phyloP scores from a whole-genome alignment of 208 protist genomes.

The Leishmania turanica region DNA sequence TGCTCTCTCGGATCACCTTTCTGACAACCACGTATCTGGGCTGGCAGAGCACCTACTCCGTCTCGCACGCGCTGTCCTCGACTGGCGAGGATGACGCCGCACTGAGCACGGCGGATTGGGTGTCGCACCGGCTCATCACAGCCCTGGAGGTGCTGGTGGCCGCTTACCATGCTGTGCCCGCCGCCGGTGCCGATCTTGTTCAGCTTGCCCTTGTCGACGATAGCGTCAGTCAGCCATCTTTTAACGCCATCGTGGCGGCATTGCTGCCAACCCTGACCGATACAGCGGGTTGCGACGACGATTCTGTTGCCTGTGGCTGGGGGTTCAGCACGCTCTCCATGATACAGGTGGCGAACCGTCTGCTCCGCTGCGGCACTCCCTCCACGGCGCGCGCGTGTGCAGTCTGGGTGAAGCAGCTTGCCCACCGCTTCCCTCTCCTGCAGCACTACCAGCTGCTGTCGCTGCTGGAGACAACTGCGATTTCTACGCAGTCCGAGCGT shows the following conservation, averaged over 20 bases:
- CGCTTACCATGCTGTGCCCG: constrained; percentile 64
- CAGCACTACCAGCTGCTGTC: constrained; percentile 68
- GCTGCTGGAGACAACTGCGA: constrained; percentile 47
- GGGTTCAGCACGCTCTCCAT: constrained; percentile 25
- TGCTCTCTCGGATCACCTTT: constrained; percentile 64
- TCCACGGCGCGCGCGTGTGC: constrained; percentile 42
- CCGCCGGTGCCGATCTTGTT: constrained; percentile 60
- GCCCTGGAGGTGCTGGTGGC: constrained; percentile 62
- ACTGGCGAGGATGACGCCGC: background rate
- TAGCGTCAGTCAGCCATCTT: constrained; percentile 9
- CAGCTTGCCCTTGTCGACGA: constrained; percentile 21
- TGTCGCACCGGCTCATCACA: constrained; percentile 25
- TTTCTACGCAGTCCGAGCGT: constrained; percentile 44
- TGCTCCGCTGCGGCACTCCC: constrained; percentile 42
- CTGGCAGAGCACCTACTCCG: constrained; percentile 41
- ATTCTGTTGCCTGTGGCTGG: constrained; percentile 25
- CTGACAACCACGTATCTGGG: constrained; percentile 62
- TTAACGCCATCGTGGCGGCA: constrained; percentile 40
- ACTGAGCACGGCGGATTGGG: constrained; percentile 16
- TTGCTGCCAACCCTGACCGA: constrained; percentile 30
- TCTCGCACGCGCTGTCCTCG: background rate
- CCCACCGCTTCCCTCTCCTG: constrained; percentile 56
- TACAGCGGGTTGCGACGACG: constrained; percentile 1
- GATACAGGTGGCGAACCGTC: constrained; percentile 49
- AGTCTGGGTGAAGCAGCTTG: constrained; percentile 61